Evolutionary conservation across 768 basidiomycete species (phyloP), one percentile per base, ranked within the genome.

Genomic region (Collybiopsis confluens): DNA sequence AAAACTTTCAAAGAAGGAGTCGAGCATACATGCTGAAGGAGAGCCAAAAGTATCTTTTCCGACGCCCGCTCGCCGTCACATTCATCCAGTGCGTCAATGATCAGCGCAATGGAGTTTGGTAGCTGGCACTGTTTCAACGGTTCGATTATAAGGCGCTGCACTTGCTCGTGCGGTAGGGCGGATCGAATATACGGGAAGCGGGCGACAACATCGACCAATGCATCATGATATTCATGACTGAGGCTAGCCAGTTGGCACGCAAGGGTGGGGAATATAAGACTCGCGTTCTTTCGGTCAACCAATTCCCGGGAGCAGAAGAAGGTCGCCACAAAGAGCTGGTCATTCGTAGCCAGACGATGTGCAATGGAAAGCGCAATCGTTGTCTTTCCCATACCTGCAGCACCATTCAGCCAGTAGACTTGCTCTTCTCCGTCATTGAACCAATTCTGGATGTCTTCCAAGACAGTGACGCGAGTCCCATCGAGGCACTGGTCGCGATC

Each of bases 371-470:
- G 36, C 8, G 58, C 52, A n/a, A 59, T 54, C 7, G 52, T 52
- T 21, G 58, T 49, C 47, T 59, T 59, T 16, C 58, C 58, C 20
- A 36, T 58, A 6, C 58, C 58, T 24, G 57, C 57, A 20, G 54
- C 35, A 8, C 56, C 58, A 20, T 40, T 49, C 9, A 59, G 45
- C 58, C 57, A 59, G 24, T 40, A 58, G 20, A 59, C 24, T 23
- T 51, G 44, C 15, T 45, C 45, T 23, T 54, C 18, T 4, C 43
- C 43, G 18, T 18, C 16, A 8, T 37, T n/a, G 18, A 43, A 36
- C 52, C 52, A 54, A 1, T 21, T 53, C 9, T 54, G 23, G 13
- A 54, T 30, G 18, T 54, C 43, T 9, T 44, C 42, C 10, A 54
- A 27, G 9, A 54, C 52, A 15, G 38, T n/a, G 18, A 44, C 52